Base-by-base conservation (phyloP, 2,329 filamentous ascomycete species). In the Arthrobotrys sphaeroides region DNA sequence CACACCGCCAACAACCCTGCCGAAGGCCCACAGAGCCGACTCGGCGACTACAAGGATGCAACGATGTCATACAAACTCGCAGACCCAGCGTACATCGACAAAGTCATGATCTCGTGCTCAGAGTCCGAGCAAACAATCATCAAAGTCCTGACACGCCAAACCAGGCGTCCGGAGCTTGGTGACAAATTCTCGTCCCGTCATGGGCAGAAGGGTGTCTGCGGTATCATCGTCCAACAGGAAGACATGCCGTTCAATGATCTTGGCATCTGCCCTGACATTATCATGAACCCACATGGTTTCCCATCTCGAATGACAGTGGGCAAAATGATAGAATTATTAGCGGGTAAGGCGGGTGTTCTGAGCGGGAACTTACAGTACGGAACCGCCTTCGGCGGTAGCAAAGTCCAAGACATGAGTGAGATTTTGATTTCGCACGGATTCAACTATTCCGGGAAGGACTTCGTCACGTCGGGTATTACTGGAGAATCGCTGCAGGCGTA, bases 221-320 rank as follows among this genome's bases (percentile, higher is more conserved):
- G 95, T 68, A 94, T 98, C 79, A 97, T 99, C 72, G 93, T 94
- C 16, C 92, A 97, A 77, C 94, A 98, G 83, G 93, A 95, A 81
- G 95, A 99, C 81, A 91, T 99, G 89, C 95, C 95, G 0, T 99
- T 99, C 84, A 91, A 91, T 36, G 95, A 99, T 83, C 85, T 87
- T 61, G 96, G 95, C 1, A 88, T 99, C 78, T 90, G 90, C n/a
- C 95, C 95, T 0, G 95, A 99, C 83, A 97, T 99, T 79, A 99
- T 99, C 88, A 99, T 99, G 95, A 99, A 99, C 85, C 95, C 96
- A 0, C 95, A 99, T 84, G 95, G 95, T 89, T 99, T 99, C 87
- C 95, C 95, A 0, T 98, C 94, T 31, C 95, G 95, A 83, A 99
- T 99, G 95, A 99, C 95, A 64, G 95, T 99, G 77, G 95, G 95